Evolutionary conservation across 2,329 filamentous ascomycete species (phyloP).

Genomic region (Paramyrothecium roridum): DNA sequence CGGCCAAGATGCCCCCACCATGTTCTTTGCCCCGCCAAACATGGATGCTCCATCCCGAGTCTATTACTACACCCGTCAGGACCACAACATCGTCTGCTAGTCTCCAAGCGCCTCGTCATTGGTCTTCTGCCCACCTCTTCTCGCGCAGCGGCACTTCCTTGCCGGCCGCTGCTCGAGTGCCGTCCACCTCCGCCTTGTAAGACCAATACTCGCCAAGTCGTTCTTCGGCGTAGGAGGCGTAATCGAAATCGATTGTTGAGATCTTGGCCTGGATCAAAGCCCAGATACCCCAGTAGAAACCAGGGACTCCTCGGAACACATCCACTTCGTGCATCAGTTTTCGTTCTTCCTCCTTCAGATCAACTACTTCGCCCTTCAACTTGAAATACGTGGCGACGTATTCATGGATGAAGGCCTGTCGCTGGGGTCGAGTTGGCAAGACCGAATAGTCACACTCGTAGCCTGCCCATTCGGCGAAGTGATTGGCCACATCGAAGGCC

Average conservation of each 20-base stretch:
- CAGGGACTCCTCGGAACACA: slow-evolving; percentile 81
- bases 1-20: too few species aligned
- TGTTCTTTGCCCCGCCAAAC: too few species aligned
- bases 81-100: slow-evolving; percentile 2
- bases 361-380: slow-evolving; percentile 38
- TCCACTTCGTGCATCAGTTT: slow-evolving; percentile 80
- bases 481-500: slow-evolving; percentile 95
- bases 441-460: slow-evolving; percentile 90
- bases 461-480: slow-evolving; percentile 97
- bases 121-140: slow-evolving; percentile 64
- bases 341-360: slow-evolving; percentile 61
- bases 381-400: slow-evolving; percentile 76
- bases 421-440: slow-evolving; percentile 74
- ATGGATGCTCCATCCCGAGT: neutral
- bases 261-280: slow-evolving; percentile 91
- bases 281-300: slow-evolving; percentile 93
- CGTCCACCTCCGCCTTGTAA: slow-evolving; percentile 75
- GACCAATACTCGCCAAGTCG: slow-evolving; percentile 89
- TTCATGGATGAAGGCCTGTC: slow-evolving; percentile 76
- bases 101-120: slow-evolving; percentile 12
- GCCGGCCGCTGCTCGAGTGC: slow-evolving; percentile 48
- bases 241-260: slow-evolving; percentile 95
- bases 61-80: neutral
- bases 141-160: slow-evolving; percentile 72
- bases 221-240: slow-evolving; percentile 83